These are phyloP conservation scores for Hypomyces rosellus DNA, from an alignment of 2,329 filamentous ascomycete species.

Conservation along the genomic window DNA sequence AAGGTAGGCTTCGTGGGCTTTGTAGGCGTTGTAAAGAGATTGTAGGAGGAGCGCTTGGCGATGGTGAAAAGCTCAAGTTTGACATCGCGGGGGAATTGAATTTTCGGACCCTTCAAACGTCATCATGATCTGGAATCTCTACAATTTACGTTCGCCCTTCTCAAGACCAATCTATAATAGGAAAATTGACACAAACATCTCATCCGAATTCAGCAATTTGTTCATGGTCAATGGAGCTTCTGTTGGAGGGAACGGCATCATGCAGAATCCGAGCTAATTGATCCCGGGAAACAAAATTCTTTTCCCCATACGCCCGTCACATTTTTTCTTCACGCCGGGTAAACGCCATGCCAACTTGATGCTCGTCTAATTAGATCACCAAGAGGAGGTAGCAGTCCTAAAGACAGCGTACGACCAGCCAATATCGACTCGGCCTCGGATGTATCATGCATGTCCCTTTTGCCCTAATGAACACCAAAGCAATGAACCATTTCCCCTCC, in stretches of 20 bases:
- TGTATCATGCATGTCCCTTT: constrained; percentile 45
- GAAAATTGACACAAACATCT: no score
- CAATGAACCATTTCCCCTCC: constrained; percentile 39
- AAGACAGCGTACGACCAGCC: constrained; percentile 41
- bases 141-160: not conserved
- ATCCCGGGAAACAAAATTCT: no score
- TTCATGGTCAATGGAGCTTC: no score
- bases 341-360: constrained; percentile 29
- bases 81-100: constrained; percentile 6
- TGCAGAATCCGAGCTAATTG: no score
- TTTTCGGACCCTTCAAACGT: constrained; percentile 6
- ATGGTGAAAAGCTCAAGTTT: constrained; percentile 7
- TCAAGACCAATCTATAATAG: not conserved
- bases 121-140: constrained; percentile 4
- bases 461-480: constrained; percentile 48
- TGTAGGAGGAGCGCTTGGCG: not conserved
- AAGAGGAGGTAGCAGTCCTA: constrained; percentile 37
- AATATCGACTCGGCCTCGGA: constrained; percentile 26
- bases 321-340: not conserved
- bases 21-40: not conserved
- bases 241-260: no score
- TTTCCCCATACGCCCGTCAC: no score
- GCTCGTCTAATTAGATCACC: constrained; percentile 41
- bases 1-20: not conserved
- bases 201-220: no score